A percentile compares a stretch with the other conserved stretches of the same genome.
Evolutionary conservation across 2,329 filamentous ascomycete genomes (phyloP).

Genomic region (Fusarium stilboides): DNA sequence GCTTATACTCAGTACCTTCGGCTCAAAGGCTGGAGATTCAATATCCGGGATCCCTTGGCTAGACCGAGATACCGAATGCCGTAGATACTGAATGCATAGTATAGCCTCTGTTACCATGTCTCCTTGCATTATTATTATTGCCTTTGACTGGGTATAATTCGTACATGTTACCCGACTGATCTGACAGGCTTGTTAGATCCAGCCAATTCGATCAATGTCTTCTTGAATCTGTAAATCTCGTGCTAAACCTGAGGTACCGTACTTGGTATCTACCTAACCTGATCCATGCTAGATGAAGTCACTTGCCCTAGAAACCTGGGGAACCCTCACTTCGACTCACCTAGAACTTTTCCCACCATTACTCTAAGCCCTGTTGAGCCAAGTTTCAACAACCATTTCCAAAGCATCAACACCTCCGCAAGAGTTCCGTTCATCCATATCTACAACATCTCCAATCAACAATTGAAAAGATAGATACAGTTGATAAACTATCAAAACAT

Average conservation of each 20-base stretch:
- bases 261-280: slow-evolving; percentile 10
- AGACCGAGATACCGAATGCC: slow-evolving; percentile 61
- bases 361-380: slow-evolving; percentile 8
- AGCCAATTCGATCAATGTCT: background rate
- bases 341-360: slow-evolving; percentile 5
- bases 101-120: background rate
- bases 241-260: slow-evolving; percentile 8
- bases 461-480: no score
- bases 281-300: slow-evolving; percentile 18
- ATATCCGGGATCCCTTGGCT: slow-evolving; percentile 5
- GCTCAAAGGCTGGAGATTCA: slow-evolving; percentile 43
- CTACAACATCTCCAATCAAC: background rate
- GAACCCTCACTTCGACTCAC: slow-evolving; percentile 35
- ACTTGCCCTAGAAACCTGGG: slow-evolving; percentile 22
- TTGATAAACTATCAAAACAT: background rate
- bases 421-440: background rate
- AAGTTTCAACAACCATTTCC: background rate
- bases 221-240: background rate
- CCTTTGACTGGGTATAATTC: background rate
- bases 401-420: background rate
- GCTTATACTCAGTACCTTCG: slow-evolving; percentile 39
- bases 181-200: background rate
- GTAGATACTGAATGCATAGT: background rate
- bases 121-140: background rate
- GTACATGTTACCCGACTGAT: background rate